Conservation (phyloP, 805 yeast genomes). For the Candida broadrunensis region DNA sequence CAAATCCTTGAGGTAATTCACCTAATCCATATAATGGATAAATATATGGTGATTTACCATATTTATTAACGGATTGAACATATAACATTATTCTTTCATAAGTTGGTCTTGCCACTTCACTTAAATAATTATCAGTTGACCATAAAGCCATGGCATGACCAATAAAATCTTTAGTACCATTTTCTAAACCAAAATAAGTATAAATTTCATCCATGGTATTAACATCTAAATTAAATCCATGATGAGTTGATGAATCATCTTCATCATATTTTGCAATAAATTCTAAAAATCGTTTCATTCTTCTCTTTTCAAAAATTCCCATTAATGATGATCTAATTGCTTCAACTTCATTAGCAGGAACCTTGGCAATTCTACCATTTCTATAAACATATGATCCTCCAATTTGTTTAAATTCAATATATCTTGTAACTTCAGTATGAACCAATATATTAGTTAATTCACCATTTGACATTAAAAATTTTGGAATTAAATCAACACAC, state of each 20-base stretch:
- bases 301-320: slow-evolving; percentile 94
- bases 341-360: slow-evolving; percentile 88
- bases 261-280: slow-evolving; percentile 81
- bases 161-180: slow-evolving; percentile 91
- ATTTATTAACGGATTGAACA: slow-evolving; percentile 86
- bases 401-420: slow-evolving; percentile 93
- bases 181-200: slow-evolving; percentile 83
- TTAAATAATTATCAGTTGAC: slow-evolving; percentile 86
- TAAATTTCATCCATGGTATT: slow-evolving; percentile 91
- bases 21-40: slow-evolving; percentile 97
- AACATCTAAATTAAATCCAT: slow-evolving; percentile 78
- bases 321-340: slow-evolving; percentile 88
- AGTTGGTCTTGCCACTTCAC: slow-evolving; percentile 88
- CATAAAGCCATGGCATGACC: slow-evolving; percentile 99
- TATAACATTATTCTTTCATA: slow-evolving; percentile 82
- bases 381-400: slow-evolving; percentile 94
- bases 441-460: slow-evolving; percentile 93
- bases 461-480: slow-evolving; percentile 96
- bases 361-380: slow-evolving; percentile 88
- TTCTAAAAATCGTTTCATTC: slow-evolving; percentile 90
- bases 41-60: slow-evolving; percentile 94
- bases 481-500: slow-evolving; percentile 97
- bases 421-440: slow-evolving; percentile 94
- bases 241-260: slow-evolving; percentile 75
- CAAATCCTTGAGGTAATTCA: slow-evolving; percentile 98